phyloP scores from a whole-genome alignment of 768 basidiomycete species.

The Calocera cornea region DNA sequence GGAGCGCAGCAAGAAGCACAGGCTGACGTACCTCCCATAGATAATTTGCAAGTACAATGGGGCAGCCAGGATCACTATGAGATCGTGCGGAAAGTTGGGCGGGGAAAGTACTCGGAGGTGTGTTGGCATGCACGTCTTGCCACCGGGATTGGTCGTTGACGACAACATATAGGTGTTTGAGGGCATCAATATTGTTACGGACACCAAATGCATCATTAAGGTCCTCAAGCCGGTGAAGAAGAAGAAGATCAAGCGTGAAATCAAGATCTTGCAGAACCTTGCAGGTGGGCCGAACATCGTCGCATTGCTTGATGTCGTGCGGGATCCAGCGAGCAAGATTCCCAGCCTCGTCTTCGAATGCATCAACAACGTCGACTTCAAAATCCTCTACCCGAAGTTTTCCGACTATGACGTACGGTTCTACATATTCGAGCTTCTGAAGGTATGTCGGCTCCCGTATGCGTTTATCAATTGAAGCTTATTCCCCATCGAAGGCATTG shows the following conservation, averaged over 20 bases:
- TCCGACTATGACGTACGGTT: conserved; percentile 90
- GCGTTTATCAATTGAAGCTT: background rate
- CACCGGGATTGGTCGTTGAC: conserved; percentile 13
- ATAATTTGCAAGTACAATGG: conserved; percentile 96
- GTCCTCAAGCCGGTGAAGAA: conserved; percentile 98
- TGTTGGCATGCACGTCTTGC: conserved; percentile 13
- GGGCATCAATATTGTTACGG: conserved; percentile 78
- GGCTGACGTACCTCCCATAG: conserved; percentile 29
- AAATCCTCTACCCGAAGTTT: conserved; percentile 88
- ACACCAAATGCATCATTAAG: conserved; percentile 95
- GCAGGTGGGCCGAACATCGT: conserved; percentile 94
- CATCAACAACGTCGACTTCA: conserved; percentile 96
- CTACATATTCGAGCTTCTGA: conserved; percentile 93
- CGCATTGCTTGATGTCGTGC: conserved; percentile 83
- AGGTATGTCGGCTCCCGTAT: conserved; percentile 35
- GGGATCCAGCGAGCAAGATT: conserved; percentile 91
- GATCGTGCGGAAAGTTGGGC: conserved; percentile 89
- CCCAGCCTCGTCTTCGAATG: conserved; percentile 96
- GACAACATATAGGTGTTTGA: conserved; percentile 61
- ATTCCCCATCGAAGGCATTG: conserved; percentile 46
- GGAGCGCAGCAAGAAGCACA: background rate
- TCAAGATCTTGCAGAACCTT: conserved; percentile 93
- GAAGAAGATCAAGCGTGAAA: conserved; percentile 99
- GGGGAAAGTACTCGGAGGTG: conserved; percentile 93
- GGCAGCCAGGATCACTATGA: conserved; percentile 95